Evolutionary conservation across 345 rosid species (phyloP).

Genomic region (Iberis pinnata): DNA sequence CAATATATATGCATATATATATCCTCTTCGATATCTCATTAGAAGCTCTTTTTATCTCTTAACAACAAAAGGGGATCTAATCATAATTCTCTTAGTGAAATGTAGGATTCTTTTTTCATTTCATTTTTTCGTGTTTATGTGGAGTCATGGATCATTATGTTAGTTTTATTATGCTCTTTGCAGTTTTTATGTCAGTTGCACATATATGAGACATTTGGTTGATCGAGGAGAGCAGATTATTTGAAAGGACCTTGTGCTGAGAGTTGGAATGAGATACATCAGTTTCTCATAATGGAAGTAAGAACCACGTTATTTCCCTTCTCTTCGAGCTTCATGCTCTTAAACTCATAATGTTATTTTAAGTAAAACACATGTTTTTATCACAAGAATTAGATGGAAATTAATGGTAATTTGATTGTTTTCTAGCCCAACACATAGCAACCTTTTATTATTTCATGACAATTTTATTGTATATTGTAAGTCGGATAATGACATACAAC

Average conservation of each 20-base stretch:
- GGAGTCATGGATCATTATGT: too few relatives aligned
- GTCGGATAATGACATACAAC: constrained; percentile 99
- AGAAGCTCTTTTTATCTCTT: neutral
- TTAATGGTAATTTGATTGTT: constrained; percentile 91
- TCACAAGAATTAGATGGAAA: constrained; percentile 93
- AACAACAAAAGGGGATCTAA: too few relatives aligned
- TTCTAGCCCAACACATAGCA: constrained; percentile 80
- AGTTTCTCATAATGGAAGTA: constrained; percentile 98
- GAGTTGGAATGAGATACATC: constrained; percentile 99
- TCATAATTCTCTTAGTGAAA: too few relatives aligned
- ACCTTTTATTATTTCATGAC: constrained; percentile 82
- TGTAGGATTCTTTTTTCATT: neutral
- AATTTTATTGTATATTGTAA: constrained; percentile 65
- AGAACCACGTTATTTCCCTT: constrained; percentile 14
- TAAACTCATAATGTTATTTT: too few relatives aligned
- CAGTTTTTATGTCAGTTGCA: constrained; percentile 97
- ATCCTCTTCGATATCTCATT: too few relatives aligned
- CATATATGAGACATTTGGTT: constrained; percentile 97
- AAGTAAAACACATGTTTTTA: constrained; percentile 11
- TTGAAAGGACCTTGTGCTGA: constrained; percentile 95
- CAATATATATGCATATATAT: too few relatives aligned
- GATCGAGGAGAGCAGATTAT: constrained; percentile 99
- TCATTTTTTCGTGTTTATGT: neutral
- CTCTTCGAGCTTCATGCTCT: neutral
- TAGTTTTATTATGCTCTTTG: constrained; percentile 15